These are phyloP conservation scores for Yamadazyma conglobata DNA, from an alignment of 1,139 yeast genomes.

Conservation along the genomic window DNA sequence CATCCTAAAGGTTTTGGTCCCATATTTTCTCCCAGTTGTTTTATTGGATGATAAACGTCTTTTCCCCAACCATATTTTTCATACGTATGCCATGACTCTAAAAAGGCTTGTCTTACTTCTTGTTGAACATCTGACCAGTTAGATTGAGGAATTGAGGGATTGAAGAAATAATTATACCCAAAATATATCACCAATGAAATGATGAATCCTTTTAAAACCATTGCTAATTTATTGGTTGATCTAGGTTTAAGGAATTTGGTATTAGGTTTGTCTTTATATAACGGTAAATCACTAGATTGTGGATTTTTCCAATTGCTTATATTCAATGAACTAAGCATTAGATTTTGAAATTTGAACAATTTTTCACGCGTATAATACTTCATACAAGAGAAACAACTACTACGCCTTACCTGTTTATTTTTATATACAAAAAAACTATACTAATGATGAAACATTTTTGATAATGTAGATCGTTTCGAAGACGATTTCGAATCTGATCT, in stretches of 20 bases:
- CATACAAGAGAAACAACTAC: too few species aligned
- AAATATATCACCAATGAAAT: constrained; percentile 37
- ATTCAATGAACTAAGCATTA: constrained; percentile 2
- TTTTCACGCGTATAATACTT: too few species aligned
- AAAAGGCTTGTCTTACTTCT: constrained; percentile 61
- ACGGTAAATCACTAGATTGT: constrained; percentile 19
- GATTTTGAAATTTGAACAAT: too few species aligned
- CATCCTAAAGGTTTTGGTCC: constrained; percentile 86
- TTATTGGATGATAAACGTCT: constrained; percentile 45
- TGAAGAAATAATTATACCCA: constrained; percentile 22
- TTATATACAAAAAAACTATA: background rate
- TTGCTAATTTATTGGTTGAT: constrained; percentile 18
- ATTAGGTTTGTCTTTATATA: constrained; percentile 30
- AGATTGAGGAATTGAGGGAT: constrained; percentile 1
- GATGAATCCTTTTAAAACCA: constrained; percentile 44
- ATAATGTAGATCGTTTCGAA: constrained; percentile 5
- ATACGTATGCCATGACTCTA: constrained; percentile 79
- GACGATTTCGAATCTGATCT: constrained; percentile 9
- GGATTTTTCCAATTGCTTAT: background rate
- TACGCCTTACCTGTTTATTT: too few species aligned
- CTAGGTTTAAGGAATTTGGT: constrained; percentile 15
- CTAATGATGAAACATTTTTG: constrained; percentile 10
- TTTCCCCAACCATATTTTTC: constrained; percentile 78
- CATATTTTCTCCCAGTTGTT: constrained; percentile 68
- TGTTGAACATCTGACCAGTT: constrained; percentile 47